Percentiles rank a stretch among this genome's conserved stretches.
phyloP scores from a whole-genome alignment of 208 protist genomes.

The Entamoeba invadens region DNA sequence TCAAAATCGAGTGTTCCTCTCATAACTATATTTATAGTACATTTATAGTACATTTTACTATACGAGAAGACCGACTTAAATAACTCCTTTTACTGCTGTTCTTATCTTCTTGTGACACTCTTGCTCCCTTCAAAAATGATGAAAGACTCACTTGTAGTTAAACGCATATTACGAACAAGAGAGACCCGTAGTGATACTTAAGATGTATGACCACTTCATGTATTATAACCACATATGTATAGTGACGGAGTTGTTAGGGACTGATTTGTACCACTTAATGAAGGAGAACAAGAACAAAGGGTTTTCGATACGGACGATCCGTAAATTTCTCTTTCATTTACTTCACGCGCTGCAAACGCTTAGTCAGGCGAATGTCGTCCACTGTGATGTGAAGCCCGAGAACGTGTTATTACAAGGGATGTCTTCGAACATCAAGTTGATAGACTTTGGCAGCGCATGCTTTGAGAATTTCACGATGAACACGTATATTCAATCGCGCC shows the following conservation, averaged over 20 bases:
- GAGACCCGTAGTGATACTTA: background rate
- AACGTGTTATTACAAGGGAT: conserved; percentile 49
- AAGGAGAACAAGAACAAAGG: conserved; percentile 53
- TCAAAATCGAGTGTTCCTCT: no score
- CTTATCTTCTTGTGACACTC: no score
- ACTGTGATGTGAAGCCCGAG: conserved; percentile 54
- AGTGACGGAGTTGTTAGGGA: conserved; percentile 58
- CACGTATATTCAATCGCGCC: conserved; percentile 73
- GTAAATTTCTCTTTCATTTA: conserved; percentile 36
- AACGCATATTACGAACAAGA: background rate
- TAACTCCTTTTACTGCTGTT: no score
- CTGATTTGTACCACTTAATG: conserved; percentile 67
- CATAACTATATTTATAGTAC: no score
- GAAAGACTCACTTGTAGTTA: background rate
- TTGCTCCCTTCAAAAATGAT: no score
- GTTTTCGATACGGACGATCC: conserved; percentile 39
- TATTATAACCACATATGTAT: conserved; percentile 44
- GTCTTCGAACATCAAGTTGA: background rate
- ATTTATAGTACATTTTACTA: no score
- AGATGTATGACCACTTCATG: conserved; percentile 18
- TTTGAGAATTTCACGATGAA: conserved; percentile 58
- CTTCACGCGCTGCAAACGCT: conserved; percentile 16
- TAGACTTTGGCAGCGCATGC: conserved; percentile 20
- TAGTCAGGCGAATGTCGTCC: conserved; percentile 26
- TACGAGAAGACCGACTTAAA: no score